Evolutionary conservation across 805 yeast genomes (phyloP), one percentile per base, ranked within the genome.

Genomic region (Cyberlindnera meyerae): DNA sequence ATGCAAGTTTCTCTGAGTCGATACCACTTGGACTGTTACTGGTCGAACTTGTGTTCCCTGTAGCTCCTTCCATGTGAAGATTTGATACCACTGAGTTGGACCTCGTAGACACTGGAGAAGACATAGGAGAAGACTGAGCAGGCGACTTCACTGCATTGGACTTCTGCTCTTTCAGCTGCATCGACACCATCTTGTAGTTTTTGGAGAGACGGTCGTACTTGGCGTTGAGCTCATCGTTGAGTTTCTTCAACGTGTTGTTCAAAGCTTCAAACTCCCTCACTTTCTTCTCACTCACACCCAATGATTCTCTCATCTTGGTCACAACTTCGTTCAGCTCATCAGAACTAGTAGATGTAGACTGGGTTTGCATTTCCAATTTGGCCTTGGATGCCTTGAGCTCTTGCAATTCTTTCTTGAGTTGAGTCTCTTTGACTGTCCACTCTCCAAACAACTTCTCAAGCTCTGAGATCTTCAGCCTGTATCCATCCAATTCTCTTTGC

Each of bases 171-270:
- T 70, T 72, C 37, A 71, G 51, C 21, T 67, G 60, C 28, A 70
- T 69, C 1, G 84, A 68, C n/a, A 81, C 51, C 12, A 71, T 49
- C 55, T 78, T 82, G 59, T 80, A 82, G 49, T 78, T 82, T 51
- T 79, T 82, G n/a, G 79, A 72, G 31, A 83, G 51, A 45, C 87
- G 68, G 29, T 82, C 84, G 33, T 79, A 62, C 52, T 83, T 84
- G 49, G 76, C 66, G 20, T 70, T 73, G n/a, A 78, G 59, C 37
- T 84, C 93, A 25, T 79, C 85, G 47, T 80, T 81, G 21, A 78
- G 54, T 37, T 65, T 70, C 58, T 77, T 77, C 48, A 83, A 61
- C n/a, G 71, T 65, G 14, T 51, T 49, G 42, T 78, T 77, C 41
- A 74, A 38, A 15, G 60, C 63, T 44, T 82, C 88, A 32, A 68